phyloP scores from a whole-genome alignment of 2,329 filamentous ascomycete genomes.

The Ceratocystis lukuohia region DNA sequence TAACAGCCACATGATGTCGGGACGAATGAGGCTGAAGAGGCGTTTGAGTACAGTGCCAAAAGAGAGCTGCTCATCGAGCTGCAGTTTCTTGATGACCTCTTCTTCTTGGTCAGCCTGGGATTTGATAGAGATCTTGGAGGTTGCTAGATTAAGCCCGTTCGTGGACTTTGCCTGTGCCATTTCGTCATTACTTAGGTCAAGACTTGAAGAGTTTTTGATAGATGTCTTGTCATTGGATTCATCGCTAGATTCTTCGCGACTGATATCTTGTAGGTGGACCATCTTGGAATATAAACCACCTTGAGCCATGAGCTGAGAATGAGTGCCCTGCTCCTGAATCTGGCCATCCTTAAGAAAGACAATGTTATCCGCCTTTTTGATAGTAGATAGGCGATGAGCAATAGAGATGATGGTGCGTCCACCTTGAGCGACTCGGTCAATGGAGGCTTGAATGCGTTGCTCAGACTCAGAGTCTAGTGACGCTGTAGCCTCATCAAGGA shows the following conservation, averaged over 20 bases:
- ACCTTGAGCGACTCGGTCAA: slow-evolving; percentile 35
- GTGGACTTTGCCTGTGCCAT: slow-evolving; percentile 23
- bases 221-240: slow-evolving; percentile 25
- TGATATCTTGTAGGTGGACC: slow-evolving; percentile 33
- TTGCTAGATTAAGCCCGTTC: slow-evolving; percentile 27
- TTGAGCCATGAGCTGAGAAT: slow-evolving; percentile 42
- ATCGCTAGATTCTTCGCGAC: slow-evolving; percentile 21
- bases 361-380: slow-evolving; percentile 52
- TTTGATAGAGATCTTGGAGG: slow-evolving; percentile 30
- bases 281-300: slow-evolving; percentile 40
- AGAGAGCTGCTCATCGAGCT: slow-evolving; percentile 31
- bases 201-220: slow-evolving; percentile 24
- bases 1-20: slow-evolving; percentile 29
- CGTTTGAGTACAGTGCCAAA: slow-evolving; percentile 30
- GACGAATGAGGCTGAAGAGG: slow-evolving; percentile 29
- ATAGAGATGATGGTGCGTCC: slow-evolving; percentile 51
- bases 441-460: slow-evolving; percentile 37
- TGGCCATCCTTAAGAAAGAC: slow-evolving; percentile 49
- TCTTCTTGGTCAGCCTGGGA: slow-evolving; percentile 26
- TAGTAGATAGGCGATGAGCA: slow-evolving; percentile 48
- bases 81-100: slow-evolving; percentile 25
- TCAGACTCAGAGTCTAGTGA: slow-evolving; percentile 47
- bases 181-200: slow-evolving; percentile 27
- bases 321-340: slow-evolving; percentile 50
- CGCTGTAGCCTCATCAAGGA: slow-evolving; percentile 50